Percentiles rank a stretch among this genome's conserved stretches.
Conservation (phyloP, 805 yeast species). For the Cyberlindnera amylophila region DNA sequence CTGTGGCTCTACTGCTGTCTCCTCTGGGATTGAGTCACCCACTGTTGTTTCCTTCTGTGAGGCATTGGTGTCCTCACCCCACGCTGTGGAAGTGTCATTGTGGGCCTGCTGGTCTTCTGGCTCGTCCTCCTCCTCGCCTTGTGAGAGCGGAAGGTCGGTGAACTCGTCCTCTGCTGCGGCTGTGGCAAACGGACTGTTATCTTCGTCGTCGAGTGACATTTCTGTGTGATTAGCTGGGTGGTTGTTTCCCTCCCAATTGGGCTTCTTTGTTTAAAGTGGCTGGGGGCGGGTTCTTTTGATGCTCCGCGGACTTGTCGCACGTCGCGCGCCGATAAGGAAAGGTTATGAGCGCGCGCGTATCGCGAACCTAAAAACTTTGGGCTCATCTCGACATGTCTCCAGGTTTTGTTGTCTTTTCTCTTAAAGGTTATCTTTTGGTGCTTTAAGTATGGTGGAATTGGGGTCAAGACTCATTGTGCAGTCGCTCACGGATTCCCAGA, state of each 20-base stretch:
- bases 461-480: background rate
- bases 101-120: slow-evolving; percentile 1
- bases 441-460: background rate
- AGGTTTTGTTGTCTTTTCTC: too few species aligned
- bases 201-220: slow-evolving; percentile 25
- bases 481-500: background rate
- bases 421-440: too few species aligned
- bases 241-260: too few species aligned
- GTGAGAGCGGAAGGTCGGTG: slow-evolving; percentile 25
- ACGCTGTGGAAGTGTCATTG: background rate
- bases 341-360: background rate
- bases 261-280: too few species aligned
- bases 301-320: background rate
- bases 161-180: slow-evolving; percentile 21
- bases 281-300: too few species aligned
- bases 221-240: too few species aligned
- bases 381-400: background rate
- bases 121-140: slow-evolving; percentile 19
- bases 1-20: background rate
- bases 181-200: slow-evolving; percentile 26
- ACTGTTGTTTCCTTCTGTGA: background rate
- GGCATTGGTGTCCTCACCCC: background rate
- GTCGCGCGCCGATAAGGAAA: background rate
- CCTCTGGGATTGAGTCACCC: background rate
- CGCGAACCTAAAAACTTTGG: background rate